phyloP scores from a whole-genome alignment of 345 rosid species.

The Anacardium occidentale region DNA sequence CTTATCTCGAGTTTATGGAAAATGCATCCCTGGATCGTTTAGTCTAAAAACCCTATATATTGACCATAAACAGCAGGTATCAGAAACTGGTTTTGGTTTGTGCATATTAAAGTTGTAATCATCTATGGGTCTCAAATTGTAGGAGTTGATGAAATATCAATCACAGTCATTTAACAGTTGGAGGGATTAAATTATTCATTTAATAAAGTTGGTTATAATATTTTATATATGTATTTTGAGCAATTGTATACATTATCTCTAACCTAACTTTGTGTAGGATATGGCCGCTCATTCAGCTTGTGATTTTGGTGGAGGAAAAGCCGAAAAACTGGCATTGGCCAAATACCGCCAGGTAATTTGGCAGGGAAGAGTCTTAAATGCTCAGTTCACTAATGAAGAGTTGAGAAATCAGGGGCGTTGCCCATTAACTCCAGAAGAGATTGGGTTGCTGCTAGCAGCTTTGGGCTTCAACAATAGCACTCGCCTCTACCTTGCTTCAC shows the following conservation, averaged over 20 bases:
- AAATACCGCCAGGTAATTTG: slow-evolving; percentile 85
- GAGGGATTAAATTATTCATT: not conserved
- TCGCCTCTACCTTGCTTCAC: slow-evolving; percentile 92
- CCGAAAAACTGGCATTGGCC: slow-evolving; percentile 81
- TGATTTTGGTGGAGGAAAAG: slow-evolving; percentile 96
- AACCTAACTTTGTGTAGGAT: slow-evolving; percentile 52
- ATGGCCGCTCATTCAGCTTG: slow-evolving; percentile 99
- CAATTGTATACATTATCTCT: not conserved
- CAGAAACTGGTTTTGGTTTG: not conserved
- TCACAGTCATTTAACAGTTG: not conserved
- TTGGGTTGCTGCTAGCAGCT: slow-evolving; percentile 83
- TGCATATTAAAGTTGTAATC: slow-evolving; percentile 13
- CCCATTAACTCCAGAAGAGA: slow-evolving; percentile 96
- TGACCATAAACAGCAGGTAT: not conserved
- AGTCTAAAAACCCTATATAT: not conserved
- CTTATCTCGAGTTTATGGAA: not conserved
- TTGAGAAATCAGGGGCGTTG: slow-evolving; percentile 92
- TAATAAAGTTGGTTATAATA: not conserved
- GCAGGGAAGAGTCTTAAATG: slow-evolving; percentile 93
- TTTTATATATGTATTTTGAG: not conserved
- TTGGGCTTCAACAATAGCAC: slow-evolving; percentile 82
- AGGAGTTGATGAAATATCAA: not conserved
- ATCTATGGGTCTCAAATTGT: not conserved
- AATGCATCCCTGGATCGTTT: not conserved
- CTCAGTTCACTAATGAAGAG: slow-evolving; percentile 78